Base-by-base conservation (phyloP, 345 rosid genomes). In the Noccaea bulbosa region DNA sequence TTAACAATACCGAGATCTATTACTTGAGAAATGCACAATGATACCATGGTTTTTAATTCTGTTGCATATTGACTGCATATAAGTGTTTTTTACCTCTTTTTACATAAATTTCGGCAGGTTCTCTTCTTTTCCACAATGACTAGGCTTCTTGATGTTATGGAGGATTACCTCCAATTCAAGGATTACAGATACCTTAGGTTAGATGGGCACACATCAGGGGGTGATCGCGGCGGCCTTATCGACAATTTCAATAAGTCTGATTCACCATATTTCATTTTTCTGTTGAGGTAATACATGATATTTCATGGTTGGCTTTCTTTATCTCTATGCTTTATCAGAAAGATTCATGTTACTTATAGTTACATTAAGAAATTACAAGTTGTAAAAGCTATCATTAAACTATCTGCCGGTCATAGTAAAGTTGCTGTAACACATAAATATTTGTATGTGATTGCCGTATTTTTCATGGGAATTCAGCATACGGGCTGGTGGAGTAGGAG, bases 61-160 rank as follows among this genome's bases (percentile, higher is more conserved):
- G 62, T 62, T 54, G 50, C 77, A 44, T 55, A 33, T 53, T 37
- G 60, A 61, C 40, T 7, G 58, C 62, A 54, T 39, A 39, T 45
- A 35, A 32, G 11, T 12, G 62, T 15, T 14, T 11, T 15, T 48
- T 50, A 40, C n/a, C n/a, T 16, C 52, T 60, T 59, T 45, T 49
- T 14, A 67, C 45, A 40, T 62, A 53, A 51, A 34, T 53, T 37
- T 5, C 51, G 78, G 65, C 84, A 92, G 98, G 89, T 92, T 65
- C 96, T 92, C 59, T 88, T 92, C 91, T 92, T 92, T 81, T 92
- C 98, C 54, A 92, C 98, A 10, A 92, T 92, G 98, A 92, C 98
- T 32, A 88, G 98, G 87, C 81, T 92, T 74, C 98, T 92, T 66
- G 98, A 92, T 78, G 85, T 92, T 56, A 89, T 92, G 98, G 98